These are phyloP conservation scores for Nannochloropsis salina DNA, from an alignment of 108 stramenopile species.

Conservation along the genomic window DNA sequence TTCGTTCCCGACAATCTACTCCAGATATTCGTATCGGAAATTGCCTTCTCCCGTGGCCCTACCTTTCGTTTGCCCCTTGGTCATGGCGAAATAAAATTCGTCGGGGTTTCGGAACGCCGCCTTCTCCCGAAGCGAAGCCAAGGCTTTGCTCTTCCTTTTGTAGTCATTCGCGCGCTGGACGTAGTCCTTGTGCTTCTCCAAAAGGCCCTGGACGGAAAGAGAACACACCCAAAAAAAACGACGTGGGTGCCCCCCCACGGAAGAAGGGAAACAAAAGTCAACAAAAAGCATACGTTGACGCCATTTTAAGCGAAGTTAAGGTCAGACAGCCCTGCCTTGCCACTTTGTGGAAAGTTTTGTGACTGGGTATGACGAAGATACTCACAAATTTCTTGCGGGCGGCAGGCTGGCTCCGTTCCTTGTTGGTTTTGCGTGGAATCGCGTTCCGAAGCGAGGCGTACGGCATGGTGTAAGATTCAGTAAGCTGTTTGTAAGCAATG, in stretches of 20 bases:
- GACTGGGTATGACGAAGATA: neutral
- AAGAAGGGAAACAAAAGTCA: too few relatives aligned
- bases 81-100: slow-evolving; percentile 99
- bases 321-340: too few relatives aligned
- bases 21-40: too few relatives aligned
- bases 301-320: too few relatives aligned
- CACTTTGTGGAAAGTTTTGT: too few relatives aligned
- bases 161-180: slow-evolving; percentile 81
- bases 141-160: slow-evolving; percentile 69
- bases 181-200: slow-evolving; percentile 98
- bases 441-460: slow-evolving; percentile 87
- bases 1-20: neutral
- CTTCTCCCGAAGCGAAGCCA: slow-evolving; percentile 66
- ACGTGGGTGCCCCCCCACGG: too few relatives aligned
- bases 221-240: too few relatives aligned
- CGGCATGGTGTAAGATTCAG: neutral
- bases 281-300: too few relatives aligned
- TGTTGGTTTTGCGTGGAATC: slow-evolving; percentile 94
- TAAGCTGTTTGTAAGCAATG: too few relatives aligned
- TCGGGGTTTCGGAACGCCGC: slow-evolving; percentile 90
- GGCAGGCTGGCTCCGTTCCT: slow-evolving; percentile 89
- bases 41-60: neutral
- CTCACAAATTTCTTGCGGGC: slow-evolving; percentile 62
- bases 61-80: slow-evolving; percentile 58
- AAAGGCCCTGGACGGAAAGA: slow-evolving; percentile 60